phyloP scores from a whole-genome alignment of 2,329 filamentous ascomycete genomes.

The Alternaria solani region DNA sequence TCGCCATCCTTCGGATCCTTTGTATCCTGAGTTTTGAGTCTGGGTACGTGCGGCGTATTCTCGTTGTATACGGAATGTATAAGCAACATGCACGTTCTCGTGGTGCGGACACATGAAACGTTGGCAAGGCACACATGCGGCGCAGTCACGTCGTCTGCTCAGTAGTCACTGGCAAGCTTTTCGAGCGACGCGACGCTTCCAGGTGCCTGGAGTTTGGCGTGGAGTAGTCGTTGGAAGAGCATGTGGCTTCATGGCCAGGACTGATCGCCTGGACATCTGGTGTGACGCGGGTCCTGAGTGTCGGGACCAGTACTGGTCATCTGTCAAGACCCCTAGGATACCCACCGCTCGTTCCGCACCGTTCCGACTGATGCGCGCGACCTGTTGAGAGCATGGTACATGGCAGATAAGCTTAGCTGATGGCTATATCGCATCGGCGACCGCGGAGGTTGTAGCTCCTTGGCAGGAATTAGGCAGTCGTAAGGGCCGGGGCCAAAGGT shows the following conservation, averaged over 20 bases:
- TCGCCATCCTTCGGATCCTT: background rate
- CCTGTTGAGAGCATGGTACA: background rate
- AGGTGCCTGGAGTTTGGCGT: background rate
- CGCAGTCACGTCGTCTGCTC: background rate
- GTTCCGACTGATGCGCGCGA: slow-evolving; percentile 1
- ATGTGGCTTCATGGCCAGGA: background rate
- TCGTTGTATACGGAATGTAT: background rate
- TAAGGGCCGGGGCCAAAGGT: slow-evolving; percentile 12
- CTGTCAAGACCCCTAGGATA: slow-evolving; percentile 2
- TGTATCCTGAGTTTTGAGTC: background rate
- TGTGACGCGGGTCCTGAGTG: slow-evolving; percentile 5
- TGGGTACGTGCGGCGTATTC: background rate
- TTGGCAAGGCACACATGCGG: background rate
- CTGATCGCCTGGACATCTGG: slow-evolving; percentile 11
- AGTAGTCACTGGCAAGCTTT: background rate
- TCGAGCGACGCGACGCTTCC: background rate
- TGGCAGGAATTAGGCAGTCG: slow-evolving; percentile 20
- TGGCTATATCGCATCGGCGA: slow-evolving; percentile 19
- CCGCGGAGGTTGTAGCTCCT: slow-evolving; percentile 14
- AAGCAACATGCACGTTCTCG: background rate
- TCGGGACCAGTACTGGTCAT: slow-evolving; percentile 10
- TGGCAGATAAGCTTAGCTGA: slow-evolving; percentile 22
- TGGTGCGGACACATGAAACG: background rate
- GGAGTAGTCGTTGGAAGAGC: background rate
- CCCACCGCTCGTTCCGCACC: slow-evolving; percentile 4